phyloP scores from a whole-genome alignment of 164 flowering plant genomes.

The Chloranthus sessilifolius region DNA sequence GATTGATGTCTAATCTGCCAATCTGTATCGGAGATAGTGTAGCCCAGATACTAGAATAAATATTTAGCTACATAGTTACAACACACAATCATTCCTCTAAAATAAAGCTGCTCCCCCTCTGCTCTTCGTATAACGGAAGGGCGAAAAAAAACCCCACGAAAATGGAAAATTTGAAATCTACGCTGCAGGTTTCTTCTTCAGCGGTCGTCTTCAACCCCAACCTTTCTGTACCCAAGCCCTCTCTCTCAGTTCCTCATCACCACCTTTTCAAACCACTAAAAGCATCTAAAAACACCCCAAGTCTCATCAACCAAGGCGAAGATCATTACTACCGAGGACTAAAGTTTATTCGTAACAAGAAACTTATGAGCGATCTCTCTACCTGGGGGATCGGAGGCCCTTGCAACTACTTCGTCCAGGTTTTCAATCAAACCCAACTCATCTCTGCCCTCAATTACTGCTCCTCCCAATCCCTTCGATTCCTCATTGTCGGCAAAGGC shows the following conservation, averaged over 20 bases:
- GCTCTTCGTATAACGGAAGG: no score
- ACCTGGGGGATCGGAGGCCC: conserved; percentile 21
- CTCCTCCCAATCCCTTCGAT: conserved; percentile 18
- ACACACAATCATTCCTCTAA: no score
- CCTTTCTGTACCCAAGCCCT: neutral
- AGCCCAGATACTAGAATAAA: no score
- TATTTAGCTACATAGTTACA: no score
- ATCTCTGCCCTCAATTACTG: conserved; percentile 8
- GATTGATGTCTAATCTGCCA: no score
- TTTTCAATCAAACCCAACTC: conserved; percentile 11
- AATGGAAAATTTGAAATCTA: no score
- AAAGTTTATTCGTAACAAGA: conserved; percentile 5
- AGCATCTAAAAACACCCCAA: neutral
- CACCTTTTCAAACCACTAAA: neutral
- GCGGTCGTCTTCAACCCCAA: no score
- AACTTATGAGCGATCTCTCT: conserved; percentile 14
- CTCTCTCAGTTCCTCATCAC: neutral
- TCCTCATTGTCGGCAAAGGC: conserved; percentile 42
- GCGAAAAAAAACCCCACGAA: no score
- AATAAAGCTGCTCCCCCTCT: no score
- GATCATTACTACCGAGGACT: neutral
- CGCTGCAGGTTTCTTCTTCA: no score
- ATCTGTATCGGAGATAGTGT: no score
- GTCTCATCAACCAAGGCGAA: neutral
- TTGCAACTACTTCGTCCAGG: conserved; percentile 9